A percentile compares a stretch with the other conserved stretches of the same genome.
Conservation (phyloP, 176 grass and related monocot species). For the Urochloa ruziziensis region DNA sequence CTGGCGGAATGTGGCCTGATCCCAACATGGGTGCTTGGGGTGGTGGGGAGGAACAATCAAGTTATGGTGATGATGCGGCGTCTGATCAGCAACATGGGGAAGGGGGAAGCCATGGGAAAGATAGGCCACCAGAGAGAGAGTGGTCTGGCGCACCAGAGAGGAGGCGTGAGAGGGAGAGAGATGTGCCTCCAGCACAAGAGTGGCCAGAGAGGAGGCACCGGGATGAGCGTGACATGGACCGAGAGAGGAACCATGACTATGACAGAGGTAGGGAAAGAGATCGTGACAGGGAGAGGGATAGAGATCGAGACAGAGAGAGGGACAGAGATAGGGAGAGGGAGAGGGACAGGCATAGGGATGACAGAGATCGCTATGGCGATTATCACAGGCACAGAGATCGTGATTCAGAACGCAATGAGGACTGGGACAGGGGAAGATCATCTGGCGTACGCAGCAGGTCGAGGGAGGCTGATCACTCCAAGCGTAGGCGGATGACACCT, state of each 20-base stretch:
- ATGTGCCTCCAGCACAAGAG: constrained; percentile 51
- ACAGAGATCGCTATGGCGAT: constrained; percentile 60
- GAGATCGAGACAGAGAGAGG: constrained; percentile 56
- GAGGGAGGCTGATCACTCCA: constrained; percentile 67
- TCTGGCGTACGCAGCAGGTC: constrained; percentile 78
- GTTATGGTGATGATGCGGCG: constrained; percentile 80
- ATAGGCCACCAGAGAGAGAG: constrained; percentile 62
- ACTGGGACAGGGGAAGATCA: constrained; percentile 69
- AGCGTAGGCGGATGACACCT: constrained; percentile 59
- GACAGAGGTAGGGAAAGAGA: constrained; percentile 58
- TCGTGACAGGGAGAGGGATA: constrained; percentile 46
- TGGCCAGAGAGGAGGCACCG: constrained; percentile 58
- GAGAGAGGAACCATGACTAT: constrained; percentile 57
- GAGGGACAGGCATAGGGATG: constrained; percentile 72
- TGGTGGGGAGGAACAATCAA: constrained; percentile 75
- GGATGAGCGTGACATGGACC: constrained; percentile 62
- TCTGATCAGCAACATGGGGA: constrained; percentile 81
- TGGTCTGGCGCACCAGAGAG: constrained; percentile 69
- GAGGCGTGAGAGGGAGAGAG: constrained; percentile 73
- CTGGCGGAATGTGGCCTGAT: constrained; percentile 75
- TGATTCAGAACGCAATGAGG: constrained; percentile 61
- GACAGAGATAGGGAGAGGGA: constrained; percentile 44
- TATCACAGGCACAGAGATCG: constrained; percentile 60
- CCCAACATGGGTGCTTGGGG: constrained; percentile 75
- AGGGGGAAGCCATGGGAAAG: constrained; percentile 69